Base-by-base conservation (phyloP, 306 rosid species). In the Castanea crenata region DNA sequence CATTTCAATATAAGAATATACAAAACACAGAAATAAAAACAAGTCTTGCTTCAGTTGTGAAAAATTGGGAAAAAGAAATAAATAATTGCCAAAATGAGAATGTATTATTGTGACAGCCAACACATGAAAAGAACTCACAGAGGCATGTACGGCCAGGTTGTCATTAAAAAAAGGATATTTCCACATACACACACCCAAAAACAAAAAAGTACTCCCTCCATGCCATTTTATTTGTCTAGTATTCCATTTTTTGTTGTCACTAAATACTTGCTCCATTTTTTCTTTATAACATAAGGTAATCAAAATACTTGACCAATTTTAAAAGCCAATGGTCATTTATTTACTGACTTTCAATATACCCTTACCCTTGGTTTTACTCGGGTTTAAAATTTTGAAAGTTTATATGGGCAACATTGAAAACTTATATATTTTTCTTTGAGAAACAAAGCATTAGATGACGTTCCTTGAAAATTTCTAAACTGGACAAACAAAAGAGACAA, bases 61-160 rank as follows among this genome's bases (percentile, higher is more conserved):
- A 64, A 57, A 64, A 78, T 19, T 34, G 63, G 79, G 72, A 55
- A 71, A 41, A 20, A 70, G 57, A 14, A 14, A 16, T 64, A 16
- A 75, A 23, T 13, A n/a, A 19, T 46, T 32, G 63, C 29, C 73
- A 61, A n/a, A 75, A 46, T 34, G 69, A 76, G 46, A 9, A 64
- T 29, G n/a, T 32, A 63, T 63, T 63, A 29, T 14, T 27, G 44
- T 29, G 29, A 15, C 69, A 63, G 20, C 10, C 41, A 29, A 63
- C 41, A 4, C 20, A 15, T 63, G 69, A 21, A n/a, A 8, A 23
- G 4, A 29, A 63, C 44, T 14, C 69, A 29, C 20, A 63, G 41
- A 29, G 69, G 2, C 34, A 15, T 29, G 69, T 14, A 15, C 10
- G 5, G 69, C 41, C 35, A 63, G 20, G 20, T 63, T 35, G 4